Evolutionary conservation across 495 filamentous ascomycete genomes (phyloP).

Genomic region (Friedmanniomyces endolithicus): DNA sequence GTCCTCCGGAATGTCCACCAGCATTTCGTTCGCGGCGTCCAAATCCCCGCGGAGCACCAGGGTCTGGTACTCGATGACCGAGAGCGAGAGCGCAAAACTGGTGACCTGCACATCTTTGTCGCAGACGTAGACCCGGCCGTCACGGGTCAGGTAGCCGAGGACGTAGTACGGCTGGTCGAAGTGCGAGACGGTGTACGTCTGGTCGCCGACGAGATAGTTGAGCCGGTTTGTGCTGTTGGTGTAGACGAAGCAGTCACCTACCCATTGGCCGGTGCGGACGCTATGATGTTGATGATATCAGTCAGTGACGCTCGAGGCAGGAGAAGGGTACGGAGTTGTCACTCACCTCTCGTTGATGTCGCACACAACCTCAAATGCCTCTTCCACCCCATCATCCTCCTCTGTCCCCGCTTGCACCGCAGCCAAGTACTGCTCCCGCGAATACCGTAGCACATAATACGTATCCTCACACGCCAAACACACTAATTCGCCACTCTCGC

Average conservation of each 20-base stretch:
- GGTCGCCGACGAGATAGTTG: slow-evolving; percentile 96
- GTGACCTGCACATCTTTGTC: slow-evolving; percentile 90
- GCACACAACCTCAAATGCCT: slow-evolving; percentile 90
- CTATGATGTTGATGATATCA: slow-evolving; percentile 30
- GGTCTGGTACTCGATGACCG: slow-evolving; percentile 96
- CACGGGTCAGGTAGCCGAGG: slow-evolving; percentile 86
- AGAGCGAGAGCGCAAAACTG: slow-evolving; percentile 81
- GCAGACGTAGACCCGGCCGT: slow-evolving; percentile 81
- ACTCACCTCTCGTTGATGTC: slow-evolving; percentile 79
- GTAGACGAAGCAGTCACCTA: slow-evolving; percentile 98
- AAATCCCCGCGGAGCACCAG: slow-evolving; percentile 90
- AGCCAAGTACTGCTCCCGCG: slow-evolving; percentile 70
- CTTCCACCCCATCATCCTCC: slow-evolving; percentile 92
- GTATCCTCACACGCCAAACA: slow-evolving; percentile 88
- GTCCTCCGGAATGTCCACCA: slow-evolving; percentile 68
- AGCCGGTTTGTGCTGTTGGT: slow-evolving; percentile 92
- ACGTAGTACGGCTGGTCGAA: slow-evolving; percentile 93
- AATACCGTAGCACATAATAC: slow-evolving; percentile 88
- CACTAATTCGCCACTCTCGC: slow-evolving; percentile 86
- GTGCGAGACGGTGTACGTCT: slow-evolving; percentile 96
- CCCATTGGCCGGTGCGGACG: slow-evolving; percentile 92
- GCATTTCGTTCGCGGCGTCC: slow-evolving; percentile 76
- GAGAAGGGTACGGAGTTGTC: background rate
- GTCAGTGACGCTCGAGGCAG: no score
- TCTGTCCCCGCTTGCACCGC: slow-evolving; percentile 68